Evolutionary conservation across 2,329 filamentous ascomycete genomes (phyloP).

Genomic region (Sporothrix variecibatus): DNA sequence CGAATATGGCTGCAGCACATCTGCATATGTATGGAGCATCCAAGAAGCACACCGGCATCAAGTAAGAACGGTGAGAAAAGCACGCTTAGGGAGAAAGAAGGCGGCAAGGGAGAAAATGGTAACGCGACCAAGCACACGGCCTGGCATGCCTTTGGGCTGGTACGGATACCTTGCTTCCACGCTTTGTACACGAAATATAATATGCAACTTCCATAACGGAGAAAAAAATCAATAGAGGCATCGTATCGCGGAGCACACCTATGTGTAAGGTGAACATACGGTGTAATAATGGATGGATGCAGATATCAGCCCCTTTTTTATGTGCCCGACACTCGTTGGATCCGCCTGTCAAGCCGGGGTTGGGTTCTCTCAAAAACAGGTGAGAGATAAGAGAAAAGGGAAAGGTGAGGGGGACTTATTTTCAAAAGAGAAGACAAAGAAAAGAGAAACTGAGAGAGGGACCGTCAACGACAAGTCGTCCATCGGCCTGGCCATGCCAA

Average conservation of each 20-base stretch:
- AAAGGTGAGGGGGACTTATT: background rate
- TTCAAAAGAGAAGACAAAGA: background rate
- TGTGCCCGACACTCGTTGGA: background rate
- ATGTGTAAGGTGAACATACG: slow-evolving; percentile 1
- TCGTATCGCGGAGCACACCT: background rate
- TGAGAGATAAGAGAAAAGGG: background rate
- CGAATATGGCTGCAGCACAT: background rate
- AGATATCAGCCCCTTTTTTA: background rate
- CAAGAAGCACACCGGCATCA: slow-evolving; percentile 1
- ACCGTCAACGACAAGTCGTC: background rate
- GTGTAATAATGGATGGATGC: background rate
- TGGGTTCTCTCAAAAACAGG: slow-evolving; percentile 2
- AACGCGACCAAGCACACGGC: slow-evolving; percentile 7
- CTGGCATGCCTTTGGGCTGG: background rate
- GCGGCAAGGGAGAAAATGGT: background rate
- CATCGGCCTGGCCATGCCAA: background rate
- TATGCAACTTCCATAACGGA: background rate
- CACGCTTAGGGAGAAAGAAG: background rate
- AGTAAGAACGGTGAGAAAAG: background rate
- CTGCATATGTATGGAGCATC: background rate
- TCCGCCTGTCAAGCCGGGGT: background rate
- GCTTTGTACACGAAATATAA: background rate
- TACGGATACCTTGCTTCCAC: background rate
- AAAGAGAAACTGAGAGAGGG: background rate
- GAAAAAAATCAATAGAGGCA: background rate